Evolutionary conservation across 1,284 basidiomycete species (phyloP).

Genomic region (Inonotus obliquus): DNA sequence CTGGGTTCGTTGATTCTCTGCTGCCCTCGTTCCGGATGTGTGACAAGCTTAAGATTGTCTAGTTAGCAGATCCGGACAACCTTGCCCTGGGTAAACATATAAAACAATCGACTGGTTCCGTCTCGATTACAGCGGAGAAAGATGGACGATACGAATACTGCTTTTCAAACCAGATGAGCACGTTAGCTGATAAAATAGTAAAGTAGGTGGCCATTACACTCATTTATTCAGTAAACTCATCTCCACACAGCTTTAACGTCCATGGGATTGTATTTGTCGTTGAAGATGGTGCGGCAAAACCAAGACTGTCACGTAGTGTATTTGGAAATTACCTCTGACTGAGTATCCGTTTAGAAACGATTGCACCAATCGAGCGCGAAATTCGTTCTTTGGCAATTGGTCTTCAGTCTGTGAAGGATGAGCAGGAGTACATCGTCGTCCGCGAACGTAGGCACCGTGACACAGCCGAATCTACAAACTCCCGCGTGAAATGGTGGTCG

Average conservation of each 20-base stretch:
- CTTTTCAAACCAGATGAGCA: conserved; percentile 97
- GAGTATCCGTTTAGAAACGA: conserved; percentile 46
- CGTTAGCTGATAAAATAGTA: conserved; percentile 91
- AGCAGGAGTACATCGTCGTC: conserved; percentile 97
- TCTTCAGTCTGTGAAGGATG: conserved; percentile 91
- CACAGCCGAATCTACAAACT: conserved; percentile 93
- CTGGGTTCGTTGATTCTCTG: conserved; percentile 53
- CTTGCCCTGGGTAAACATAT: conserved; percentile 73
- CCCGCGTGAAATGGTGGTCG: conserved; percentile 99
- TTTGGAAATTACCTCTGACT: conserved; percentile 4
- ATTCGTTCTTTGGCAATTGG: conserved; percentile 86
- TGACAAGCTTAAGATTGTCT: background rate
- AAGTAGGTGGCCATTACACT: conserved; percentile 48
- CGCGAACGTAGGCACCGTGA: conserved; percentile 92
- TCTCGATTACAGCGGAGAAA: conserved; percentile 80
- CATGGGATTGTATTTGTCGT: conserved; percentile 94
- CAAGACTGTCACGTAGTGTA: background rate
- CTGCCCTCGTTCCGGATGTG: background rate
- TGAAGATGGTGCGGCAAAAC: conserved; percentile 62
- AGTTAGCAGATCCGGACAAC: conserved; percentile 79
- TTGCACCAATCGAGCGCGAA: conserved; percentile 95
- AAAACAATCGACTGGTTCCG: conserved; percentile 86
- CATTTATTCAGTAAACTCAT: too few relatives aligned
- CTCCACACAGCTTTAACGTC: conserved; percentile 83
- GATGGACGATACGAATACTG: conserved; percentile 94